Base-by-base conservation (phyloP, 352 stramenopile species). In the Phytopythium aichiense region DNA sequence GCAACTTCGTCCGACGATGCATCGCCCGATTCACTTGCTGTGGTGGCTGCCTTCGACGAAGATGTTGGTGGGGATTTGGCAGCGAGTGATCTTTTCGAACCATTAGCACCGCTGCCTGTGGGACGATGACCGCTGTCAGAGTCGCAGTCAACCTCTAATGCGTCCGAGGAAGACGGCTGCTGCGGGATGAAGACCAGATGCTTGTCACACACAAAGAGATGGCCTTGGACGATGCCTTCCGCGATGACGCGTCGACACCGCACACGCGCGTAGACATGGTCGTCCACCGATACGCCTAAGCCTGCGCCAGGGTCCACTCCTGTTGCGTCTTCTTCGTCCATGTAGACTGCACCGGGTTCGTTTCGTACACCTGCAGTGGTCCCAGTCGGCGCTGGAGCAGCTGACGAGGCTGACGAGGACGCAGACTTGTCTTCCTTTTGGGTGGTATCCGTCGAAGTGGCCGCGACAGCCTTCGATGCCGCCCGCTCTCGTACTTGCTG, bases 221-320 rank as follows among this genome's bases (percentile, higher is more conserved):
- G 78, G 5, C 85, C 87, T 22, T 76, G 60, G 22, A 95, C 70
- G 52, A 93, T 65, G 13, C 87, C 87, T 56, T 95, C 87, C 0
- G 87, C 77, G 4, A 92, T 72, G 18, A 95, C 87, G 23, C 87
- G 84, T 18, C 81, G 74, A 40, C 85, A 94, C 43, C 73, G 76
- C 15, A 82, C 71, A 52, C 79, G 68, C 0, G 77, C 75, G 35
- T 89, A 80, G 30, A 93, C 77, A 61, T 89, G 78, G 62, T 95
- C 85, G 37, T 81, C 66, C 0, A 66, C 64, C 18, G 71, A 59
- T 4, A 93, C 65, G 4, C 73, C 38, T 16, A 58, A 33, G 18
- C 53, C 84, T 40, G 90, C 71, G 0, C 84, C 75, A 15, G 85
- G 84, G 69, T 95, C 84, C 1, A 93, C 43, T 6, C 84, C 80